A percentile compares a stretch with the other conserved stretches of the same genome.
Conservation (phyloP, 129 eudicot genomes). For the Pseudognaphalium luteoalbum region DNA sequence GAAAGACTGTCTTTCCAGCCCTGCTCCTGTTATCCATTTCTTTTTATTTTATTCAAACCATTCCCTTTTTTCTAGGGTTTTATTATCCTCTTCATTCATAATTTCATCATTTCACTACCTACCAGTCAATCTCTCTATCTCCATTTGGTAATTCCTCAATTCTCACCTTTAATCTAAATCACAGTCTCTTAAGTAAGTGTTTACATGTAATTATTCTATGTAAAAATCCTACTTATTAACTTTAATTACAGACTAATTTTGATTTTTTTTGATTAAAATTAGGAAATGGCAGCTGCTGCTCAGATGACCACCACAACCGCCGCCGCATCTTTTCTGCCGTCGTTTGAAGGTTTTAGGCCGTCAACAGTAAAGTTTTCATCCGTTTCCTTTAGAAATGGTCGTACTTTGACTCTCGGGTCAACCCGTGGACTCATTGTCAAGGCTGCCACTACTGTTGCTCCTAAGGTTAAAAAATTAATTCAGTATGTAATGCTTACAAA, state of each 20-base stretch:
- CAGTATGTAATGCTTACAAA: background rate
- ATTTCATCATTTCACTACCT: constrained; percentile 7
- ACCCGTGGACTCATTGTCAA: constrained; percentile 64
- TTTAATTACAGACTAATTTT: background rate
- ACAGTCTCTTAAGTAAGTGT: background rate
- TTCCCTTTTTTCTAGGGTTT: constrained; percentile 50
- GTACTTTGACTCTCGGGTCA: constrained; percentile 40
- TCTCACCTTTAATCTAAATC: background rate
- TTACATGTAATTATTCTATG: background rate
- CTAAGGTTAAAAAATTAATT: constrained; percentile 51
- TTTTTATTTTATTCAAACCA: too few species aligned
- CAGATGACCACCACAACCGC: constrained; percentile 61
- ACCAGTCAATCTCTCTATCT: constrained; percentile 15
- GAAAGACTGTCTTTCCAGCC: too few species aligned
- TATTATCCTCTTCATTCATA: constrained; percentile 38
- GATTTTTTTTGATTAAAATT: background rate
- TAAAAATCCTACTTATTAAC: background rate
- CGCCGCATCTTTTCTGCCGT: constrained; percentile 56
- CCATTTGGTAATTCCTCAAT: constrained; percentile 22
- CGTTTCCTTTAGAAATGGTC: constrained; percentile 45
- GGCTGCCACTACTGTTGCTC: constrained; percentile 87
- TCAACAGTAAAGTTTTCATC: constrained; percentile 37
- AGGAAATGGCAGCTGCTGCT: constrained; percentile 76
- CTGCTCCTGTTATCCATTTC: too few species aligned
- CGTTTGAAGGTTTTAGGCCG: constrained; percentile 70